Evolutionary conservation across 176 grass and related monocot species (phyloP).

Genomic region (Triticum turgidum): DNA sequence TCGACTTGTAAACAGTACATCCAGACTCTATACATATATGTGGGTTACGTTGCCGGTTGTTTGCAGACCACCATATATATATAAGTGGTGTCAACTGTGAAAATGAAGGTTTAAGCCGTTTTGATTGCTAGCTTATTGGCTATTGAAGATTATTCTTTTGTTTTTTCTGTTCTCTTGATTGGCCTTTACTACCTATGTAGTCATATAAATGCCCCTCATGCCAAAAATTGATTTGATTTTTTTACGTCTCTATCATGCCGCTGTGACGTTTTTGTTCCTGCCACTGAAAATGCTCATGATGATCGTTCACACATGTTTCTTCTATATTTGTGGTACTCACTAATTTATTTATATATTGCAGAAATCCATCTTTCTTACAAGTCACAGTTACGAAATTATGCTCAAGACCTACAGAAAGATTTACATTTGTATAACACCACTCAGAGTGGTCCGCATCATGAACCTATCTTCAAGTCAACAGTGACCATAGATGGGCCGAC

Average conservation of each 20-base stretch:
- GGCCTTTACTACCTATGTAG: too few relatives aligned
- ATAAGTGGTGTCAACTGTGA: too few relatives aligned
- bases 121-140: too few relatives aligned
- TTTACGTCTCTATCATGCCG: neutral
- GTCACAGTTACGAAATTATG: constrained; percentile 61
- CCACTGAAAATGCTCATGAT: neutral
- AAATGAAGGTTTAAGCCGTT: too few relatives aligned
- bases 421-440: constrained; percentile 46
- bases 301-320: neutral
- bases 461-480: constrained; percentile 48
- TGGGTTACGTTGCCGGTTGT: too few relatives aligned
- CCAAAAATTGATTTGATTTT: neutral
- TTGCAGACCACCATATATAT: too few relatives aligned
- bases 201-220: too few relatives aligned
- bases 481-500: constrained; percentile 52
- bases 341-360: constrained; percentile 14
- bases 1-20: too few relatives aligned
- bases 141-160: too few relatives aligned
- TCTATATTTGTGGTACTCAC: neutral
- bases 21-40: too few relatives aligned
- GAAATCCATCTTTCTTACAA: constrained; percentile 44
- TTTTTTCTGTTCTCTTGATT: too few relatives aligned
- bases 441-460: constrained; percentile 28
- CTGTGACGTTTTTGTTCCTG: neutral
- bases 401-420: constrained; percentile 47